Base-by-base conservation (phyloP, 306 rosid species). In the Quercus dentata region DNA sequence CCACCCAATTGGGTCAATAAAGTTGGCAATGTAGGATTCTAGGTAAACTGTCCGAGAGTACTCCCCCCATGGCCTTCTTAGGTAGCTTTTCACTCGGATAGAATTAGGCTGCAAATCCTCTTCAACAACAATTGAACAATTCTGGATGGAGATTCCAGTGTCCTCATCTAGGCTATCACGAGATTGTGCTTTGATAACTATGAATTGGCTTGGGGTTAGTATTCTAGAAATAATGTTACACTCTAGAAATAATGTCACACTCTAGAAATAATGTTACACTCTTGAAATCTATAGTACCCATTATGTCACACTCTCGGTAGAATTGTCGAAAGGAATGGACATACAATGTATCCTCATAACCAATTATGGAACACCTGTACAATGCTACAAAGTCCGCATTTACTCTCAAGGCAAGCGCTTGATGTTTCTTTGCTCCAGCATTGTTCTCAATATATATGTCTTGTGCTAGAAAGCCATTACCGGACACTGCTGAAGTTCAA, bases 291-390 rank as follows among this genome's bases (percentile, higher is more conserved):
- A 91, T 80, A 81, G 94, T 93, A 9, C 97, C 97, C 30, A 23
- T 88, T 18, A 93, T 89, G 83, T 91, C 84, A 76, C 97, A 91
- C 18, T 93, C 97, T 58, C 97, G 67, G 51, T 90, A 93, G 88
- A 93, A 93, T 28, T 93, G 97, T 52, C 94, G 80, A 64, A 93
- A 89, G 6, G 97, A 91, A 77, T 93, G 97, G 11, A 83, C 92
- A 38, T 93, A 91, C 1, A 93, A 75, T 20, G 90, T 88, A 88
- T 93, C 97, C 77, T 93, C 92, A 85, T 80, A 83, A 71, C 97
- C 92, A 64, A 77, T 67, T 57, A 93, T 57, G 74, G 87, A 69
- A 72, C 94, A 91, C 56, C 80, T 88, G 87, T 88, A 93, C 2
- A 93, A 49, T 2, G 97, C 94, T 10, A 83, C 74, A 41, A 89